Evolutionary conservation across 768 basidiomycete genomes (phyloP).

Genomic region (Steccherinum ochraceum): DNA sequence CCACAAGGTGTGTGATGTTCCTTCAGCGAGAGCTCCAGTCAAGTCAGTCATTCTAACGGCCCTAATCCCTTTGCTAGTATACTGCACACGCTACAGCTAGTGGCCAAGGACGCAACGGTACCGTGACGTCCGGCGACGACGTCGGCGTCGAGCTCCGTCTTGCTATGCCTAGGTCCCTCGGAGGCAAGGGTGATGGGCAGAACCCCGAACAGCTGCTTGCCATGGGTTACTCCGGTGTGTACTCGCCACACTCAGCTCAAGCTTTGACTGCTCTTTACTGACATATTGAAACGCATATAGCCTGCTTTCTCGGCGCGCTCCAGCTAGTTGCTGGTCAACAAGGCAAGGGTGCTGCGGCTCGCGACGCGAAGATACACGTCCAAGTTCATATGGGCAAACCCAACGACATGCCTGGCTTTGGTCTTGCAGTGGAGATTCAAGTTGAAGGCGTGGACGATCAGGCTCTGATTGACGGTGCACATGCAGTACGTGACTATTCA

Average conservation of each 20-base stretch:
- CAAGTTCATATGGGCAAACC: slow-evolving; percentile 61
- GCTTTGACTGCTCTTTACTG: not conserved
- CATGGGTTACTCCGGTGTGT: slow-evolving; percentile 28
- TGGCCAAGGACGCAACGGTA: slow-evolving; percentile 62
- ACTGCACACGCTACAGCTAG: slow-evolving; percentile 60
- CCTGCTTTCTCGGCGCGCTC: slow-evolving; percentile 68
- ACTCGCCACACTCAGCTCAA: not conserved
- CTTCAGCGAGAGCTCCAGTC: too few relatives aligned
- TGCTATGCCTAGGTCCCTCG: slow-evolving; percentile 29
- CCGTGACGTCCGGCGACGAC: slow-evolving; percentile 29
- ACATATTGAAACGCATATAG: slow-evolving; percentile 29
- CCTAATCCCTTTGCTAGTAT: slow-evolving; percentile 37
- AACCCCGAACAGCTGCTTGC: slow-evolving; percentile 36
- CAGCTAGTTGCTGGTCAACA: slow-evolving; percentile 48
- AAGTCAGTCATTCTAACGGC: not conserved
- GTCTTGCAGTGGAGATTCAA: slow-evolving; percentile 61
- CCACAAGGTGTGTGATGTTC: slow-evolving; percentile 41
- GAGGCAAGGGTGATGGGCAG: slow-evolving; percentile 31
- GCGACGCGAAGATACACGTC: slow-evolving; percentile 55
- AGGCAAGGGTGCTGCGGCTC: slow-evolving; percentile 49
- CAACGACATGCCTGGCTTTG: slow-evolving; percentile 52
- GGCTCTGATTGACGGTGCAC: slow-evolving; percentile 57
- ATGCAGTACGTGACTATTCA: slow-evolving; percentile 45
- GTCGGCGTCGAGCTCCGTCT: slow-evolving; percentile 25
- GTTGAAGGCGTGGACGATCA: slow-evolving; percentile 66